Evolutionary conservation across 257 asterid genomes (phyloP).

Genomic region (Nicotiana benthamiana): DNA sequence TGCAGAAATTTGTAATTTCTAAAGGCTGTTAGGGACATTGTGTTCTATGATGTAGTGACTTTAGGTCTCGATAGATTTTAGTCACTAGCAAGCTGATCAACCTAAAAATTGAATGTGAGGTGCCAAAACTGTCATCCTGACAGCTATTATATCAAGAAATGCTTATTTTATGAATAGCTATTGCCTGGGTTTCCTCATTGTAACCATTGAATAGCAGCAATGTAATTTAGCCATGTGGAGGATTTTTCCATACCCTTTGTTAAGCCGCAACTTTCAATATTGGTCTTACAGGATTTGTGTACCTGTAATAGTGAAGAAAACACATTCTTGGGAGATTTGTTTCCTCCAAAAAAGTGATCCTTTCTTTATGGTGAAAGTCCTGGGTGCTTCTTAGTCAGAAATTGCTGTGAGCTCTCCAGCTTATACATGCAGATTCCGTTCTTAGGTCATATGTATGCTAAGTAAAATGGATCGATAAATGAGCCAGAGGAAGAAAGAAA

Average conservation of each 20-base stretch:
- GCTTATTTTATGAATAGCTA: neutral
- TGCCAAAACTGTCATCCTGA: neutral
- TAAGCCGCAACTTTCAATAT: neutral
- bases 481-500: neutral
- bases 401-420: neutral
- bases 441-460: neutral
- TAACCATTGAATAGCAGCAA: neutral
- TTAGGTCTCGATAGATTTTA: neutral
- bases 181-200: neutral
- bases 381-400: neutral
- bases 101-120: neutral
- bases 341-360: neutral
- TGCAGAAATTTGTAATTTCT: neutral
- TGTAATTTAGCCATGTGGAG: neutral
- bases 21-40: neutral
- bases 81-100: neutral
- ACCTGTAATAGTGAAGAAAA: neutral
- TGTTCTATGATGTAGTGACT: neutral
- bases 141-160: neutral
- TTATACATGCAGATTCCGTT: neutral
- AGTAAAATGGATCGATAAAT: neutral
- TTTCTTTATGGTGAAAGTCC: neutral
- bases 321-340: neutral
- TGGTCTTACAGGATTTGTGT: neutral
- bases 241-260: neutral